phyloP scores from a whole-genome alignment of 805 yeast genomes.

The Hanseniaspora opuntiae region DNA sequence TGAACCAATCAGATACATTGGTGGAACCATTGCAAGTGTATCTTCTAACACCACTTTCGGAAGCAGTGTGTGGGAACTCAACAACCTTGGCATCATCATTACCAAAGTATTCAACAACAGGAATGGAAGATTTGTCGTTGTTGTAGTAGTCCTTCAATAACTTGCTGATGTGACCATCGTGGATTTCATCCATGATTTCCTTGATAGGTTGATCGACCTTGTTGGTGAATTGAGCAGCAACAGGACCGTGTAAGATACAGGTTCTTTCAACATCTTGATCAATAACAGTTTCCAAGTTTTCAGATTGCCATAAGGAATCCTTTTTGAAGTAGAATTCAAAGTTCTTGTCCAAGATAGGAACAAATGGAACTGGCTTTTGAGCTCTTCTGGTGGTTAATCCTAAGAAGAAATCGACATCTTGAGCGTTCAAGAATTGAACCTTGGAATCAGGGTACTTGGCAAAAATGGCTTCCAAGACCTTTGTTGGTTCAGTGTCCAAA shows the following conservation, averaged over 20 bases:
- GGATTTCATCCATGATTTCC: constrained; percentile 75
- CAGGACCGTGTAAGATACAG: constrained; percentile 98
- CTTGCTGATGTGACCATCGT: constrained; percentile 71
- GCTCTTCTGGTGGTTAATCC: constrained; percentile 64
- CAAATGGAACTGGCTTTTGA: constrained; percentile 96
- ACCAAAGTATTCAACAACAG: constrained; percentile 81
- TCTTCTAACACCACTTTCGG: constrained; percentile 22
- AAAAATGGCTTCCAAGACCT: constrained; percentile 46
- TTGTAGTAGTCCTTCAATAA: constrained; percentile 57
- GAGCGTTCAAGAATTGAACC: constrained; percentile 78
- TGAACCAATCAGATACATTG: constrained; percentile 48
- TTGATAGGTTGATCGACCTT: constrained; percentile 85
- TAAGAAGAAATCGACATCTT: constrained; percentile 88
- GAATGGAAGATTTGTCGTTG: constrained; percentile 60
- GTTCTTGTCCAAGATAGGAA: constrained; percentile 86
- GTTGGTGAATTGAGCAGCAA: constrained; percentile 84
- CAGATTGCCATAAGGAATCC: constrained; percentile 98
- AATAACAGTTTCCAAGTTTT: constrained; percentile 88
- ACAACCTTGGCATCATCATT: constrained; percentile 39
- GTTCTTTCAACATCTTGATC: constrained; percentile 95
- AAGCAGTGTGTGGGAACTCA: constrained; percentile 22
- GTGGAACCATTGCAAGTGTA: constrained; percentile 30
- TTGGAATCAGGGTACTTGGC: constrained; percentile 59
- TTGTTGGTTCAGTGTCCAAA: constrained; percentile 49
- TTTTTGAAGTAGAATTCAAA: constrained; percentile 94